These are phyloP conservation scores for Xylaria sp. DNA, from an alignment of 2,329 filamentous ascomycete species.

Conservation along the genomic window DNA sequence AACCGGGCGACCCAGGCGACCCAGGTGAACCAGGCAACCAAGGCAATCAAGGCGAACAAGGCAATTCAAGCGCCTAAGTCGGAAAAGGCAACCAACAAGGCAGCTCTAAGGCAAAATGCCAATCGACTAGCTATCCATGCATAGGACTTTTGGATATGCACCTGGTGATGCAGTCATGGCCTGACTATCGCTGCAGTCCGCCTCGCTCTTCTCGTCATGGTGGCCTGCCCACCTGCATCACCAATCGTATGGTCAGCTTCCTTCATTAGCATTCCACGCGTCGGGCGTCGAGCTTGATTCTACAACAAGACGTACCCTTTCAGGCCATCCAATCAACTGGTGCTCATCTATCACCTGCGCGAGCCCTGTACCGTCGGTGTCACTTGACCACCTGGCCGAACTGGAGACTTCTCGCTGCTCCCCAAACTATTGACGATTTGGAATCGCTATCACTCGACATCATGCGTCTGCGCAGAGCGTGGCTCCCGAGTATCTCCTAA, in stretches of 20 bases:
- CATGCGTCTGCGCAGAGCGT: background rate
- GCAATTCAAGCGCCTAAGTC: background rate
- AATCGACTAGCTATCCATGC: background rate
- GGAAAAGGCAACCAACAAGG: background rate
- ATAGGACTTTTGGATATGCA: background rate
- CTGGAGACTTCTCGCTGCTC: background rate
- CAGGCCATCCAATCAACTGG: background rate
- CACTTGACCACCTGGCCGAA: too few species aligned
- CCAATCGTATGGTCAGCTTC: background rate
- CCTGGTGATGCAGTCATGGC: background rate
- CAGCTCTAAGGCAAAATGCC: background rate
- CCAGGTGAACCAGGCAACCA: background rate
- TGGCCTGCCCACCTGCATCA: too few species aligned
- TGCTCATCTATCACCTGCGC: background rate
- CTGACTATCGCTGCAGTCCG: background rate
- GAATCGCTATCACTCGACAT: background rate
- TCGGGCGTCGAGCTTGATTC: background rate
- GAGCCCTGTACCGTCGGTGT: background rate
- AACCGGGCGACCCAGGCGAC: background rate
- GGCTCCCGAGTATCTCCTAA: background rate
- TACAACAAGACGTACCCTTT: too few species aligned
- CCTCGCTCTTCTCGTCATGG: background rate
- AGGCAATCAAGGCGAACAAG: slow-evolving; percentile 2
- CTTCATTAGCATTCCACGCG: background rate
- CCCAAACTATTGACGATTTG: background rate